Conservation (phyloP, 2,329 filamentous ascomycete species). For the Colletotrichum sp. region DNA sequence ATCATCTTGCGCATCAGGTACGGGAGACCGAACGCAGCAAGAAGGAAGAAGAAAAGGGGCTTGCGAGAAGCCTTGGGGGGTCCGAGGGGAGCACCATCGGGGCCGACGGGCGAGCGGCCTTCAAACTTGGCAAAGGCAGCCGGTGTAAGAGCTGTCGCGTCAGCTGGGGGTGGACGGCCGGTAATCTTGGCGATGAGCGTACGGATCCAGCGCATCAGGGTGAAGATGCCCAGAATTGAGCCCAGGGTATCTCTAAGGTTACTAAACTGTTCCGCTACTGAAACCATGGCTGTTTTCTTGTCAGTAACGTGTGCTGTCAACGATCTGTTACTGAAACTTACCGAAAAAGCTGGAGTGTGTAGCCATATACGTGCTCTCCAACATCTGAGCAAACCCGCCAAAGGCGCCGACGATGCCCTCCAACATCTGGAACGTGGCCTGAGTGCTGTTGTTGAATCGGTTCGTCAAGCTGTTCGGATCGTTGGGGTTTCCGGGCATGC, state of each 20-base stretch:
- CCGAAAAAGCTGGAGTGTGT: slow-evolving; percentile 98
- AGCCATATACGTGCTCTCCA: slow-evolving; percentile 99
- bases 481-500: slow-evolving; percentile 66
- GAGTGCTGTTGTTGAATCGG: slow-evolving; percentile 91
- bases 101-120: slow-evolving; percentile 60
- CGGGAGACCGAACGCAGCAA: slow-evolving; percentile 92
- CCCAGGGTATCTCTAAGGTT: slow-evolving; percentile 92
- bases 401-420: slow-evolving; percentile 97
- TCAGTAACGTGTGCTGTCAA: neutral
- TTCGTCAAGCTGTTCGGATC: slow-evolving; percentile 95
- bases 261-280: slow-evolving; percentile 95
- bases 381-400: slow-evolving; percentile 97
- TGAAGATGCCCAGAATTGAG: slow-evolving; percentile 93
- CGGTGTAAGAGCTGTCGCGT: slow-evolving; percentile 85
- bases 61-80: slow-evolving; percentile 85
- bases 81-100: slow-evolving; percentile 66
- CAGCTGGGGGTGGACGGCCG: slow-evolving; percentile 86
- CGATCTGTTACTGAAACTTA: slow-evolving; percentile 49
- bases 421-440: slow-evolving; percentile 97
- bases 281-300: slow-evolving; percentile 79
- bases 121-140: slow-evolving; percentile 91
- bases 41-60: slow-evolving; percentile 92
- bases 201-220: slow-evolving; percentile 91
- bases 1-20: slow-evolving; percentile 98
- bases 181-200: slow-evolving; percentile 92